Base-by-base conservation (phyloP, 257 asterid genomes). In the Solanum rostratum region DNA sequence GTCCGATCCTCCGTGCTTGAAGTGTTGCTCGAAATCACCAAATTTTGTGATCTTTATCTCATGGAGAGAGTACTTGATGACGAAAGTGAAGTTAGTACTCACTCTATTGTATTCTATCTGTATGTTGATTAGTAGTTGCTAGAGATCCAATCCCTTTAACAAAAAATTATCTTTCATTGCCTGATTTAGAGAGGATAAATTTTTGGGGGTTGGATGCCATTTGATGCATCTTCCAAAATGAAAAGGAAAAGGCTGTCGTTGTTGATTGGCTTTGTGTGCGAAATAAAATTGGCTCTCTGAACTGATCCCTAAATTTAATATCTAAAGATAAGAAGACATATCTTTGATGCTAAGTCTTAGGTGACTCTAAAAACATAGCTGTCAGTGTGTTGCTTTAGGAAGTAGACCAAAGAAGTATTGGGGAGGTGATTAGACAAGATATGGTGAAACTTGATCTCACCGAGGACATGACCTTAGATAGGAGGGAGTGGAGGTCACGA, bases 11-110 rank as follows among this genome's bases (percentile, higher is more conserved):
- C 98, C 22, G 97, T 92, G 82, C 90, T 93, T 29, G 97, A 95
- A 90, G 93, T 95, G 85, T 90, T 96, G 92, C 97, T 91, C 49
- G 99, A 96, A 87, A 87, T 96, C 91, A 95, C 98, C 8, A 95
- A 95, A 88, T 94, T 87, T 84, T 93, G 97, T 84, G 99, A 96
- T 90, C 93, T 96, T 81, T 96, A 96, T 93, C 95, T 96, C 84
- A 96, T 96, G 99, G 99, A 96, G 88, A 90, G 95, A 84, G 99
- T 96, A 84, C 88, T 96, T 88, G 98, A 96, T 85, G 99, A 96
- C 50, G 95, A 92, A 87, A 93, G 94, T 69, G 99, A 92, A 88
- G 99, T 96, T 88, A 88, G 90, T 86, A 54, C 74, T 63, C 43
- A 43, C 81, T 84, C 84, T 83, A 27, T 74, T 74, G 8, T 74